Evolutionary conservation across 2,329 filamentous ascomycete genomes (phyloP).

Genomic region (Aspergillus fructus): DNA sequence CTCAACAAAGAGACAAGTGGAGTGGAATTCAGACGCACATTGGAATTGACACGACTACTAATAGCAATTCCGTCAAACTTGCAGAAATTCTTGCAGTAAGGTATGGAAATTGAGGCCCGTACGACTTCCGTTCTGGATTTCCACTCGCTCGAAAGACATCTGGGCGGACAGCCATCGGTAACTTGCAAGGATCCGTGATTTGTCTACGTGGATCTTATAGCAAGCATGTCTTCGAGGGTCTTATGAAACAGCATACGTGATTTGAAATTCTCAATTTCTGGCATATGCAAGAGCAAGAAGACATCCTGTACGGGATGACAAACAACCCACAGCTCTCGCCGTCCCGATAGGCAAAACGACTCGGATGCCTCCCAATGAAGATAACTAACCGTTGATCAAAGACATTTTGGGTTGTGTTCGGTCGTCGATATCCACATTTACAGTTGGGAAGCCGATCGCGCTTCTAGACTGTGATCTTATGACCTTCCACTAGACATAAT

Average conservation of each 20-base stretch:
- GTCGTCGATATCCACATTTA: background rate
- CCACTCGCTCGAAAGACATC: slow-evolving; percentile 7
- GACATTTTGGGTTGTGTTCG: background rate
- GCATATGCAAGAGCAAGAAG: slow-evolving; percentile 2
- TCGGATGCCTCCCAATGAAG: background rate
- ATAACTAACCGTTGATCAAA: slow-evolving; percentile 4
- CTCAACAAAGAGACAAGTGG: slow-evolving; percentile 3
- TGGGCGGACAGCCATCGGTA: background rate
- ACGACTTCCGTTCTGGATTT: slow-evolving; percentile 4
- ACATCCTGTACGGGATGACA: slow-evolving; percentile 2
- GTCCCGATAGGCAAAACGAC: background rate
- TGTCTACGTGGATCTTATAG: slow-evolving; percentile 3
- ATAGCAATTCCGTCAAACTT: slow-evolving; percentile 3
- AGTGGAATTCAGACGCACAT: slow-evolving; percentile 6
- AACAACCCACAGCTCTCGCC: background rate
- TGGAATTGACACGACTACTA: background rate
- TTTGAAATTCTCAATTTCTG: slow-evolving; percentile 5
- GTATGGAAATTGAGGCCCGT: slow-evolving; percentile 6
- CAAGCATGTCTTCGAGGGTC: background rate
- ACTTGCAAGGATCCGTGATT: slow-evolving; percentile 7
- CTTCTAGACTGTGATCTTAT: slow-evolving; percentile 4
- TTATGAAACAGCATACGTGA: slow-evolving; percentile 3
- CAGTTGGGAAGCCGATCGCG: background rate
- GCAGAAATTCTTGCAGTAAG: slow-evolving; percentile 1
- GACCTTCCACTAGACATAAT: background rate